A percentile compares a stretch with the other conserved stretches of the same genome.
phyloP scores from a whole-genome alignment of 169 alveolate species.

The Plasmodium berghei region DNA sequence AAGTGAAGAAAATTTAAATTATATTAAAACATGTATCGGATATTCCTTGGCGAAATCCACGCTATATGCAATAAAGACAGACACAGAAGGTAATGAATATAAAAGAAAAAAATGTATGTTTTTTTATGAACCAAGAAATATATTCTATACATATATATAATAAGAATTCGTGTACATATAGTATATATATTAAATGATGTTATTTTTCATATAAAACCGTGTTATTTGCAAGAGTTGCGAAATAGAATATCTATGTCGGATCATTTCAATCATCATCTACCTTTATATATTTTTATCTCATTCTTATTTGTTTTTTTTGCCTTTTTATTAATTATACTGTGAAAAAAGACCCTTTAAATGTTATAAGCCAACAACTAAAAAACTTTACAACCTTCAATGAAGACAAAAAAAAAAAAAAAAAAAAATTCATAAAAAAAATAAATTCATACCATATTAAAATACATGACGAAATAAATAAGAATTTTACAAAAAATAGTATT shows the following conservation, averaged over 20 bases:
- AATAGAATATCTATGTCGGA: too few relatives aligned
- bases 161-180: too few relatives aligned
- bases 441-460: slow-evolving; percentile 57
- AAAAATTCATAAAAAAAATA: slow-evolving; percentile 41
- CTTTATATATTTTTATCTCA: background rate
- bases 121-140: background rate
- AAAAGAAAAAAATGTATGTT: background rate
- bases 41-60: slow-evolving; percentile 53
- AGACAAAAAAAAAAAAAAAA: slow-evolving; percentile 61
- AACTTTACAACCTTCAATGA: slow-evolving; percentile 53
- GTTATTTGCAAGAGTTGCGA: too few relatives aligned
- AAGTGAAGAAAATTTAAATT: slow-evolving; percentile 33
- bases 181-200: too few relatives aligned
- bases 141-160: background rate
- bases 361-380: slow-evolving; percentile 27
- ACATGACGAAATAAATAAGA: slow-evolving; percentile 59
- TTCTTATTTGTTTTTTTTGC: background rate
- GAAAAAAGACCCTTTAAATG: slow-evolving; percentile 30
- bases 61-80: slow-evolving; percentile 46
- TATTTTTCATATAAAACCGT: too few relatives aligned
- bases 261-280: too few relatives aligned
- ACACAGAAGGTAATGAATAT: slow-evolving; percentile 24
- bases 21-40: slow-evolving; percentile 40
- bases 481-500: slow-evolving; percentile 19
- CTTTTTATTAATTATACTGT: too few relatives aligned